Evolutionary conservation across 2,329 filamentous ascomycete genomes (phyloP), one percentile per base, ranked within the genome.

Genomic region (Rhytidhysteron rufulum): DNA sequence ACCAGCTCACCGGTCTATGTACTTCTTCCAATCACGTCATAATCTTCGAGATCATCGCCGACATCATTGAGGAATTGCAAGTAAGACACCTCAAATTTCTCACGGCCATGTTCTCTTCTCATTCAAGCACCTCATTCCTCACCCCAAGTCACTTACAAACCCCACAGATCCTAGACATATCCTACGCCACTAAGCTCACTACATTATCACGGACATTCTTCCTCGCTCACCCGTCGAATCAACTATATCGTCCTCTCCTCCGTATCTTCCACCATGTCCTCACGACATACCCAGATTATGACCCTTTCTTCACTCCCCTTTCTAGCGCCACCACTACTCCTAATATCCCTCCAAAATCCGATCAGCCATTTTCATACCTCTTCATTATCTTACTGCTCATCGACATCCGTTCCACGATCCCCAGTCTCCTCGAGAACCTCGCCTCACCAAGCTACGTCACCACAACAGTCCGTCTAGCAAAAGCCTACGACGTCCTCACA

Each of bases 311-410:
- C 24, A 13, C 8, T 20, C 21, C 8, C 6, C 7, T 7, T 8
- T 8, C 8, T 7, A 27, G 24, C 13, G 24, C 13, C 7, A 21
- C 16, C 32, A 34, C 16, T 4, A 21, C 4, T 4, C 3, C 29
- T 16, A 11, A 10, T 9, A 19, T 16, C 17, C n/a, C 30, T 24
- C 8, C 7, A 19, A 18, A 18, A n/a, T 6, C 10, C 17, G 84
- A 79, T 47, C 77, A 77, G 2, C 74, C 80, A 0, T 77, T 80
- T 45, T 74, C 78, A 1, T 84, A 81, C 51, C 66, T 85, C 4
- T 72, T 86, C 41, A 61, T 85, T 40, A 83, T 77, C 49, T 72
- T 85, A n/a, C 55, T 85, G 5, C 72, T 85, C 24, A 78, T 85
- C 42, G 83, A 86, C 54, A 69, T 86, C 19, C 75, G 80, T 30